A percentile compares a stretch with the other conserved stretches of the same genome.
These are phyloP conservation scores for Eimeria tenella DNA, from an alignment of 169 alveolate species.

Conservation along the genomic window DNA sequence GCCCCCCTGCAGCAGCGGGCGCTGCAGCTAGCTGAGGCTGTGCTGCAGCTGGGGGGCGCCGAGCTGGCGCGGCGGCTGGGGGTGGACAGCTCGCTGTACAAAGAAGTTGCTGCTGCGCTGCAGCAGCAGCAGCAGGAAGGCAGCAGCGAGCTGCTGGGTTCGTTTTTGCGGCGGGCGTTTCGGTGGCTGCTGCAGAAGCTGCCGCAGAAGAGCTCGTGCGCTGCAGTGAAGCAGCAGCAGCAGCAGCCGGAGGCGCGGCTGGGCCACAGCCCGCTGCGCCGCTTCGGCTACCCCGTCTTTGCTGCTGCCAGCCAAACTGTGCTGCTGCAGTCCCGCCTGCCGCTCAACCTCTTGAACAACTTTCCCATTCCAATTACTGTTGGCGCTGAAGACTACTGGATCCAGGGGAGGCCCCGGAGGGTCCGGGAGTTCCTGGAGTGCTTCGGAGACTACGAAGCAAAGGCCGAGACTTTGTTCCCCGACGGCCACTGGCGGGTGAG, in stretches of 20 bases:
- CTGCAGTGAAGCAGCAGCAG: not conserved
- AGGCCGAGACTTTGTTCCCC: not conserved
- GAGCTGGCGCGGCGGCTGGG: too few relatives aligned
- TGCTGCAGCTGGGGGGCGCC: too few relatives aligned
- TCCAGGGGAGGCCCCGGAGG: constrained; percentile 1
- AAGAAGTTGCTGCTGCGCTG: too few relatives aligned
- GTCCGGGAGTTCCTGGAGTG: not conserved
- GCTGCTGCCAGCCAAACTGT: not conserved
- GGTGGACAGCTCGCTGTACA: too few relatives aligned
- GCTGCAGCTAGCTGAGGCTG: too few relatives aligned
- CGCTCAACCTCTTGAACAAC: not conserved
- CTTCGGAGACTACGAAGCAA: not conserved
- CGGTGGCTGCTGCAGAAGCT: not conserved
- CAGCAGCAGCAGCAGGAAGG: too few relatives aligned
- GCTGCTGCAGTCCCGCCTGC: not conserved
- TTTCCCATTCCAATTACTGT: not conserved
- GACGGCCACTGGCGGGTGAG: constrained; percentile 45
- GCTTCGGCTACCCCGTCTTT: constrained; percentile 11
- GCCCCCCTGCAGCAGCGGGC: too few relatives aligned
- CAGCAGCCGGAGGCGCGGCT: constrained; percentile 4
- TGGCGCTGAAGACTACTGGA: constrained; percentile 3
- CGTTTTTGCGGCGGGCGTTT: too few relatives aligned
- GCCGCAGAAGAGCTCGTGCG: not conserved
- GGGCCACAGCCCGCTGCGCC: not conserved
- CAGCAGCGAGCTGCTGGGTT: too few relatives aligned